These are phyloP conservation scores for Globisporangium sylvaticum DNA, from an alignment of 352 stramenopile genomes.

Conservation along the genomic window DNA sequence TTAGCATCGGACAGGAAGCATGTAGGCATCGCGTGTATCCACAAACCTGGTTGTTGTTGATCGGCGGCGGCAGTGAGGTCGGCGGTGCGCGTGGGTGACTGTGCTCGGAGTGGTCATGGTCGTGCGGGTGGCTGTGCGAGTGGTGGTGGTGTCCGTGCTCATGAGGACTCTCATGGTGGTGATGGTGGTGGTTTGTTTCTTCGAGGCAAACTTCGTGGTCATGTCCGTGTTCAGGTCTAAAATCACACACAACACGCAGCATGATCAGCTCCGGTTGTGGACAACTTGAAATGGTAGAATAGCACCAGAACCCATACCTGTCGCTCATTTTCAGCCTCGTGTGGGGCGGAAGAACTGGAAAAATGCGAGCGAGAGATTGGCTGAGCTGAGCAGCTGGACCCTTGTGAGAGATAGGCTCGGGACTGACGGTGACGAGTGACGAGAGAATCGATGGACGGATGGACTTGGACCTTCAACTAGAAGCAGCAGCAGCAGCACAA, in stretches of 20 bases:
- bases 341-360: background rate
- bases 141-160: conserved; percentile 4
- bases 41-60: conserved; percentile 52
- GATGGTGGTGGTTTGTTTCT: conserved; percentile 10
- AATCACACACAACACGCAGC: background rate
- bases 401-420: background rate
- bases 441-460: background rate
- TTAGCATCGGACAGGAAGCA: too few relatives aligned
- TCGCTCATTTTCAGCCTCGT: background rate
- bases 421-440: background rate
- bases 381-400: background rate
- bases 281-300: background rate
- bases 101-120: conserved; percentile 14
- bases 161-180: background rate
- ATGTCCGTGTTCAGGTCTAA: conserved; percentile 11
- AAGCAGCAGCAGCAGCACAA: background rate
- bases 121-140: conserved; percentile 8
- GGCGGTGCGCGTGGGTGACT: conserved; percentile 9
- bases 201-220: conserved; percentile 4
- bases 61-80: conserved; percentile 37
- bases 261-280: background rate
- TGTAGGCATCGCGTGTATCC: too few relatives aligned
- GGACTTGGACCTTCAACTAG: background rate
- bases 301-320: background rate
- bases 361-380: background rate